Percentiles rank a stretch among this genome's conserved stretches.
phyloP scores from a whole-genome alignment of 352 stramenopile genomes.

The Globisporangium viniferum region DNA sequence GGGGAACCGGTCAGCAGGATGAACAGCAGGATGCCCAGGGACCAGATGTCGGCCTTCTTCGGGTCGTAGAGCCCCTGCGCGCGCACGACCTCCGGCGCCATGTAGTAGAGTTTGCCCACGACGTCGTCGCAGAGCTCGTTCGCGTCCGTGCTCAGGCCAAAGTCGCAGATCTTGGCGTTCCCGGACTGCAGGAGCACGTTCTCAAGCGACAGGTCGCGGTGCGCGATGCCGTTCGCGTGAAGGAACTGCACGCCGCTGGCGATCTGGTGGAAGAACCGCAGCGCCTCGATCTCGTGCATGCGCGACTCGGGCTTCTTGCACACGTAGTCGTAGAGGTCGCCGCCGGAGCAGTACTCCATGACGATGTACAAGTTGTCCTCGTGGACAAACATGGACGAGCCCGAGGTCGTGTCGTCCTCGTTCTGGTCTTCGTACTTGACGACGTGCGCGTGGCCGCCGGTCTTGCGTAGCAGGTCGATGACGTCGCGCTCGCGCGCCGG shows the following conservation, averaged over 20 bases:
- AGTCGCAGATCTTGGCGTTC: slow-evolving; percentile 53
- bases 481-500: slow-evolving; percentile 41
- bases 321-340: slow-evolving; percentile 57
- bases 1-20: slow-evolving; percentile 53
- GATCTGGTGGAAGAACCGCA: slow-evolving; percentile 37
- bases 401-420: neutral
- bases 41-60: slow-evolving; percentile 43
- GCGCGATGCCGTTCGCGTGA: slow-evolving; percentile 42
- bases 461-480: slow-evolving; percentile 37
- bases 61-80: slow-evolving; percentile 33
- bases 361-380: slow-evolving; percentile 44
- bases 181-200: slow-evolving; percentile 49
- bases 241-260: slow-evolving; percentile 43
- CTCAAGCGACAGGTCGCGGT: slow-evolving; percentile 60
- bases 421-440: slow-evolving; percentile 30
- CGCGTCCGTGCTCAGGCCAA: slow-evolving; percentile 52
- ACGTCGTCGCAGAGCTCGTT: slow-evolving; percentile 29
- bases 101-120: slow-evolving; percentile 76
- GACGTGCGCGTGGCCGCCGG: slow-evolving; percentile 33
- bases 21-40: slow-evolving; percentile 58
- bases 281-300: slow-evolving; percentile 34
- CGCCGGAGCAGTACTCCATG: slow-evolving; percentile 65
- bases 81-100: slow-evolving; percentile 55
- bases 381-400: slow-evolving; percentile 32
- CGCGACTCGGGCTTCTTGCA: slow-evolving; percentile 25